Conservation (phyloP, 2,329 filamentous ascomycete genomes). For the Fusarium sp. region DNA sequence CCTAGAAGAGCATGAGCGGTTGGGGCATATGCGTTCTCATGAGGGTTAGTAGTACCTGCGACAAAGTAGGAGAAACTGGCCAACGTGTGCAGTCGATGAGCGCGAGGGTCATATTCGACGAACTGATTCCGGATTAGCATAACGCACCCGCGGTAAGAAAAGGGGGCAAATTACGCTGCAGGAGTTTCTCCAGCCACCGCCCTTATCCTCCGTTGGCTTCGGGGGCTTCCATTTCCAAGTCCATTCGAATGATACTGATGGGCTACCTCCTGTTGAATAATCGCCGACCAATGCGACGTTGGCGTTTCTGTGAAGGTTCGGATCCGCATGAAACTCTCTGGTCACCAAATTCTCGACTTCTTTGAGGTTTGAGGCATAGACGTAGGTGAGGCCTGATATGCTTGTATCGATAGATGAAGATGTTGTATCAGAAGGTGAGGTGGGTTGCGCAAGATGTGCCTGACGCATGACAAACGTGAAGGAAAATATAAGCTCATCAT, state of each 20-base stretch:
- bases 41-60: conserved; percentile 69
- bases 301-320: conserved; percentile 95
- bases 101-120: conserved; percentile 94
- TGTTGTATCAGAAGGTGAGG: conserved; percentile 60
- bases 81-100: conserved; percentile 87
- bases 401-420: conserved; percentile 71
- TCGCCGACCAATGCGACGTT: conserved; percentile 97
- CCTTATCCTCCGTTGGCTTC: conserved; percentile 80
- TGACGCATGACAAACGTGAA: conserved; percentile 87
- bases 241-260: conserved; percentile 92
- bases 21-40: not conserved
- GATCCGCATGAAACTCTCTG: conserved; percentile 94
- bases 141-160: not conserved
- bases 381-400: conserved; percentile 90
- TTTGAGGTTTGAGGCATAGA: conserved; percentile 84
- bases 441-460: conserved; percentile 54
- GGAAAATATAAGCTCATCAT: conserved; percentile 91
- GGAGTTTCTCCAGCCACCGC: conserved; percentile 93
- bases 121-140: conserved; percentile 67
- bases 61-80: conserved; percentile 97
- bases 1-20: conserved; percentile 52
- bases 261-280: conserved; percentile 83
- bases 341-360: conserved; percentile 96
- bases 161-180: conserved; percentile 75
- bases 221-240: conserved; percentile 97